A percentile compares a stretch with the other conserved stretches of the same genome.
These are phyloP conservation scores for Coprinopsis cinerea DNA, from an alignment of 768 basidiomycete species.

Conservation along the genomic window DNA sequence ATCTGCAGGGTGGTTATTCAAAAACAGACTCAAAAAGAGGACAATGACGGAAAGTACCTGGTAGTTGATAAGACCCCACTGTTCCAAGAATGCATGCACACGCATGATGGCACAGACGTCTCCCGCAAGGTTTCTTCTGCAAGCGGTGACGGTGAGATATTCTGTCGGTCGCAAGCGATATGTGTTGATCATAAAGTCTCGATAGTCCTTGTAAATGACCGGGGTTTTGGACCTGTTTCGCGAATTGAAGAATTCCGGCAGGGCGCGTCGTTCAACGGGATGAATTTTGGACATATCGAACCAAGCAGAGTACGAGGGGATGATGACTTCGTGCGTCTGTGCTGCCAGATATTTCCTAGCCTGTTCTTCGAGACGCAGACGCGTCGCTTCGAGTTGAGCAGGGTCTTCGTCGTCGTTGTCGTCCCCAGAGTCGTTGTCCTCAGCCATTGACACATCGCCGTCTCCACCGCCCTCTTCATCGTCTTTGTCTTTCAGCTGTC, in stretches of 20 bases:
- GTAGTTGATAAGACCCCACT: constrained; percentile 99
- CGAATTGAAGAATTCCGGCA: constrained; percentile 98
- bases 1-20: constrained; percentile 52
- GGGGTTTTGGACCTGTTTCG: constrained; percentile 94
- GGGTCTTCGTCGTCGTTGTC: constrained; percentile 85
- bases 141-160: constrained; percentile 96
- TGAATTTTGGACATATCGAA: constrained; percentile 95
- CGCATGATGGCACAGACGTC: constrained; percentile 99
- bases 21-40: background rate
- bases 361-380: constrained; percentile 75
- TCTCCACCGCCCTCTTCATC: constrained; percentile 55
- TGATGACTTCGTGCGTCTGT: constrained; percentile 94
- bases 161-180: constrained; percentile 91
- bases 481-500: constrained; percentile 45
- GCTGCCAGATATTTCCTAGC: constrained; percentile 93
- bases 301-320: constrained; percentile 97
- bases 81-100: constrained; percentile 96
- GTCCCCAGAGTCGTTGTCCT: constrained; percentile 72
- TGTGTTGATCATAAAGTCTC: constrained; percentile 99
- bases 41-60: constrained; percentile 50
- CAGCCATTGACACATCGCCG: constrained; percentile 73
- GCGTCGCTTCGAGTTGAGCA: constrained; percentile 75
- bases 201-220: constrained; percentile 96
- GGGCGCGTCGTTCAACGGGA: constrained; percentile 82
- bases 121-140: constrained; percentile 91